Conservation (phyloP, 345 rosid genomes). For the Hevea brasiliensis region DNA sequence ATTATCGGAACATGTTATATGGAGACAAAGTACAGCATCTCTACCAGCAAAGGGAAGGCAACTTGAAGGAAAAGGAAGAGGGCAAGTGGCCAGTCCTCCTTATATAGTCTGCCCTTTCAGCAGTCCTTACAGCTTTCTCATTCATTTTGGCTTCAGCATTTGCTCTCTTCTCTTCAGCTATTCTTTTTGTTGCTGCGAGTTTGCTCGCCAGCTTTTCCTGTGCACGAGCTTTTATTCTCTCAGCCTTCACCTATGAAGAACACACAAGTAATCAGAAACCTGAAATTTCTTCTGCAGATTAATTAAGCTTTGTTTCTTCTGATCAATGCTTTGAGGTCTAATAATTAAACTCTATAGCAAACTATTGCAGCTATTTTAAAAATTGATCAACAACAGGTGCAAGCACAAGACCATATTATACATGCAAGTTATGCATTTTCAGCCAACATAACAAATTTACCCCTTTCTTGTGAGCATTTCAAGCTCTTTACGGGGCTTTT, state of each 20-base stretch:
- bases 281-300: background rate
- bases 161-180: slow-evolving; percentile 82
- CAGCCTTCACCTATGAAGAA: slow-evolving; percentile 63
- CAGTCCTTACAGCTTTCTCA: slow-evolving; percentile 73
- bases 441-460: background rate
- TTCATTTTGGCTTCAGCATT: slow-evolving; percentile 77
- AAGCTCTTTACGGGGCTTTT: background rate
- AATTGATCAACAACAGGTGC: background rate
- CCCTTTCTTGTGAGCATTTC: background rate
- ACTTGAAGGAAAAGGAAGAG: slow-evolving; percentile 63
- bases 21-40: slow-evolving; percentile 7
- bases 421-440: background rate
- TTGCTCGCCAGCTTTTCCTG: slow-evolving; percentile 70
- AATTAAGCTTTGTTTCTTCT: background rate
- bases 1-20: slow-evolving; percentile 5
- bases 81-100: slow-evolving; percentile 88
- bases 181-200: slow-evolving; percentile 67
- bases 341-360: background rate
- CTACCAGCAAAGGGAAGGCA: slow-evolving; percentile 82
- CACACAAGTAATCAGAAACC: background rate
- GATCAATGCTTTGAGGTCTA: background rate
- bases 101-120: slow-evolving; percentile 77
- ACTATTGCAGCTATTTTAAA: background rate
- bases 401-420: background rate
- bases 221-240: slow-evolving; percentile 82